A percentile compares a stretch with the other conserved stretches of the same genome.
Conservation (phyloP, 1,284 basidiomycete genomes). For the Ustilago bromivora region DNA sequence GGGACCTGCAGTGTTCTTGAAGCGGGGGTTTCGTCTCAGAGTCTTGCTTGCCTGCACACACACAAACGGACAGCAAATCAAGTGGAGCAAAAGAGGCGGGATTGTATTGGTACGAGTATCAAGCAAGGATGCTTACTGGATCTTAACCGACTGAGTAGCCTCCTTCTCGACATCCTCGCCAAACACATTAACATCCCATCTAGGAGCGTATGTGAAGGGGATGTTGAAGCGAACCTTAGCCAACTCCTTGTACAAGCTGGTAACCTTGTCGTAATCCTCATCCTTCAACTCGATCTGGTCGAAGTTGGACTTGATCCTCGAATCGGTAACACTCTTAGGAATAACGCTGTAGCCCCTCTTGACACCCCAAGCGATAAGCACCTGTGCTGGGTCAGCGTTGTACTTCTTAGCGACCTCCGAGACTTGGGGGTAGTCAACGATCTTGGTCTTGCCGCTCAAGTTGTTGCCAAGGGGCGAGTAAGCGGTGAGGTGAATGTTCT, state of each 20-base stretch:
- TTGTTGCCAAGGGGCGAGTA: constrained; percentile 71
- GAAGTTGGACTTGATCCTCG: constrained; percentile 70
- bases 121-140: constrained; percentile 30
- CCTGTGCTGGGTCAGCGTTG: constrained; percentile 67
- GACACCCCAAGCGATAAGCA: constrained; percentile 71
- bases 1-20: too few relatives aligned
- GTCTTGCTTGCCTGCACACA: not conserved
- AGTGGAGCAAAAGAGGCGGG: not conserved
- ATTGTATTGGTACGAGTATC: not conserved
- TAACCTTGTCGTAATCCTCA: constrained; percentile 67
- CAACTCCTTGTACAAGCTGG: constrained; percentile 50
- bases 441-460: constrained; percentile 53
- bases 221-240: constrained; percentile 68
- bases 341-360: constrained; percentile 69
- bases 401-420: constrained; percentile 68
- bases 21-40: not conserved
- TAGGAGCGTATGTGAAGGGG: constrained; percentile 52
- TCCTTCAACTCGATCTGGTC: constrained; percentile 65
- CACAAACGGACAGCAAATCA: not conserved
- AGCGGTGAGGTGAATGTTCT: constrained; percentile 70
- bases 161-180: constrained; percentile 58
- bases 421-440: constrained; percentile 68
- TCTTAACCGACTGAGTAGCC: constrained; percentile 56
- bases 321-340: constrained; percentile 70
- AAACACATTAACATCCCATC: constrained; percentile 65